Base-by-base conservation (phyloP, 2,329 filamentous ascomycete genomes). In the Colletotrichum sansevieriae region DNA sequence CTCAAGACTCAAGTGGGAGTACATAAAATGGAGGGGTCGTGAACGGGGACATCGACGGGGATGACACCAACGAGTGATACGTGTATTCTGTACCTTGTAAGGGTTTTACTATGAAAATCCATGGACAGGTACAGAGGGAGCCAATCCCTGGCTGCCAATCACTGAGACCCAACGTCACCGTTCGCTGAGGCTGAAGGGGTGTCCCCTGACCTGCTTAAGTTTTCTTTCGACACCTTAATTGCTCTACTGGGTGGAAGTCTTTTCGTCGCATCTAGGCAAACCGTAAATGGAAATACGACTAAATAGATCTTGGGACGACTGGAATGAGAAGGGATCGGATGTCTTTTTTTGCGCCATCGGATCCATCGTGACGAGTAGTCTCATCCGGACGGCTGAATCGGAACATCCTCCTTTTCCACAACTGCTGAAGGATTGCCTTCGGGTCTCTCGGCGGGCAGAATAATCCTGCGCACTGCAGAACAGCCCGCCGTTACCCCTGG, bases 171-270 rank as follows among this genome's bases (percentile, higher is more conserved):
- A 35, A 25, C 39, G 49, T 41, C 44, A 61, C 55, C 49, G 55
- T 68, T 61, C 62, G 62, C 65, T 61, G 62, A 55, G 62, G 55
- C 55, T 65, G 55, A 55, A 65, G 44, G 64, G 65, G 29, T 41
- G n/a, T 41, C 37, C 54, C 65, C 61, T 68, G 25, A 18, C 25
- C 54, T 18, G 46, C 61, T 59, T 55, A 47, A 47, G 22, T 41
- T 54, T 37, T 68, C 65, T 65, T 54, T 39, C 10, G 59, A 60
- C 62, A 68, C 65, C 55, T 60, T 68, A 61, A 68, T 61, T 54
- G 62, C 22, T 25, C 47, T n/a, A 54, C 20, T 25, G 22, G 20
- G 15, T 22, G 18, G 29, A 9, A 29, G 12, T 22, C 9, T 18
- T 12, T 12, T 65, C 29, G 33, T 65, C 54, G 29, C 49, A n/a